Conservation (phyloP, 371 early-diverging fungal genomes). For the Mucor saturninus region DNA sequence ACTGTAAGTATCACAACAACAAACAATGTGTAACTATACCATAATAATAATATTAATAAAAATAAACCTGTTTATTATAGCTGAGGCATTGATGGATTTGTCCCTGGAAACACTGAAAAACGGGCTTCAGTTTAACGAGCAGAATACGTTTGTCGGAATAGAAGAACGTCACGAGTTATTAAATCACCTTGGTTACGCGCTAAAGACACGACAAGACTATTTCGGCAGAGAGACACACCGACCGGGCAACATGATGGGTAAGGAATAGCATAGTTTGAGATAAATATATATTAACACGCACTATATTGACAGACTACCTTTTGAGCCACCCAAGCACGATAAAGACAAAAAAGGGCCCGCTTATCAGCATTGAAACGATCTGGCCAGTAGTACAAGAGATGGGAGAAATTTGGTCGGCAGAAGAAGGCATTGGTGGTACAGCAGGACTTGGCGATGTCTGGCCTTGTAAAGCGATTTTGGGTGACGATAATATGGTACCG, state of each 20-base stretch:
- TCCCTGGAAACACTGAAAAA: slow-evolving; percentile 57
- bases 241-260: slow-evolving; percentile 80
- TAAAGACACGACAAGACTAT: slow-evolving; percentile 44
- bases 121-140: slow-evolving; percentile 78
- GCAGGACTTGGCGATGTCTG: slow-evolving; percentile 85
- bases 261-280: not conserved
- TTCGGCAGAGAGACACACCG: slow-evolving; percentile 62
- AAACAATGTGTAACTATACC: too few species aligned
- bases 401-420: slow-evolving; percentile 51
- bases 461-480: slow-evolving; percentile 60
- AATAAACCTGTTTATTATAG: slow-evolving; percentile 18
- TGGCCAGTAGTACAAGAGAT: slow-evolving; percentile 81
- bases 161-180: slow-evolving; percentile 80
- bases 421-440: slow-evolving; percentile 57
- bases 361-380: slow-evolving; percentile 69
- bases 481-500: slow-evolving; percentile 57
- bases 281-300: too few species aligned
- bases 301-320: slow-evolving; percentile 24
- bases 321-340: slow-evolving; percentile 46
- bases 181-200: slow-evolving; percentile 64
- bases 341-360: slow-evolving; percentile 49
- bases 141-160: slow-evolving; percentile 80
- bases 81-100: slow-evolving; percentile 60
- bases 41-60: too few species aligned
- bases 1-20: slow-evolving; percentile 52